Evolutionary conservation across 2,329 filamentous ascomycete genomes (phyloP).

Genomic region (Trichoderma brevicompactum): DNA sequence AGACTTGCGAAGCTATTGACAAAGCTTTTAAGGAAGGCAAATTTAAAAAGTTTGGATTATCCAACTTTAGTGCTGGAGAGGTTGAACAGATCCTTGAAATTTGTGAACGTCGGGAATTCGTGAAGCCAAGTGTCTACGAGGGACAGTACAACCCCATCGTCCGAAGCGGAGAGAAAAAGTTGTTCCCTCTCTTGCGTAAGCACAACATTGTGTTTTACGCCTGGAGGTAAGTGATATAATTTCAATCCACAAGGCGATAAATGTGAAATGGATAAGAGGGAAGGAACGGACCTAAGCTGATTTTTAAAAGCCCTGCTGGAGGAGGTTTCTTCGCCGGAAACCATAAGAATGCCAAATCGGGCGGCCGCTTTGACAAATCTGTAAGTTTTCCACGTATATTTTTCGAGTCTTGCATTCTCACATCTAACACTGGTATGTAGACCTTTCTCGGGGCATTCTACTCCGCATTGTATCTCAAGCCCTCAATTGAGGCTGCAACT

Average conservation of each 20-base stretch:
- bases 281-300: background rate
- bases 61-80: slow-evolving; percentile 51
- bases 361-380: slow-evolving; percentile 16
- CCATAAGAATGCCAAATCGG: background rate
- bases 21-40: slow-evolving; percentile 55
- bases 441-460: slow-evolving; percentile 1
- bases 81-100: slow-evolving; percentile 49
- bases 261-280: background rate
- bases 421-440: background rate
- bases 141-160: slow-evolving; percentile 53
- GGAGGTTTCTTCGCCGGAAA: slow-evolving; percentile 25
- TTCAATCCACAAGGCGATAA: background rate
- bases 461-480: slow-evolving; percentile 7
- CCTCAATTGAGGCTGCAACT: slow-evolving; percentile 7
- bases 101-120: slow-evolving; percentile 47
- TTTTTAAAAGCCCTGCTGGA: slow-evolving; percentile 1
- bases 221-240: slow-evolving; percentile 38
- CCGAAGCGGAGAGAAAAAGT: slow-evolving; percentile 46
- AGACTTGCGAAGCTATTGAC: slow-evolving; percentile 21
- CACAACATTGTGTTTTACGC: slow-evolving; percentile 50
- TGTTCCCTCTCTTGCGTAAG: slow-evolving; percentile 49
- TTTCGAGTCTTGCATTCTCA: background rate
- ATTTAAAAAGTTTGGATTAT: slow-evolving; percentile 63
- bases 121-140: slow-evolving; percentile 52
- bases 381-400: background rate